Evolutionary conservation across 106 monocot species (phyloP), one percentile per base, ranked within the genome.

Genomic region (Platanthera zijinensis): DNA sequence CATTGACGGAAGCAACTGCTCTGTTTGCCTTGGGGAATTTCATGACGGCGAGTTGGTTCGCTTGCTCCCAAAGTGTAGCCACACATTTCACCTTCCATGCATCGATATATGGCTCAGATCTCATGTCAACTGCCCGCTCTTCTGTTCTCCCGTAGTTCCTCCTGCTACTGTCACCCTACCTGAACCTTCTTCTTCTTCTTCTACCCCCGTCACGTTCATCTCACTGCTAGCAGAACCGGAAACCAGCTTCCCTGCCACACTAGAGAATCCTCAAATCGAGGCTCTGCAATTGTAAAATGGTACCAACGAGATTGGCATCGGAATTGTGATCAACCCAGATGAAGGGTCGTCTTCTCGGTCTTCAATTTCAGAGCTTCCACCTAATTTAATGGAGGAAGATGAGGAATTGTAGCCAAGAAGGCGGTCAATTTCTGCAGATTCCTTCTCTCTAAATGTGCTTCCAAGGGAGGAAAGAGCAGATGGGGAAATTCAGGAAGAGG

Each of bases 31-130:
- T 11, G 83, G 87, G 25, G 96, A 96, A 80, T 96, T 96, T 74
- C 12, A 21, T 18, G 92, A 96, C 52, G 92, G 92, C 14, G 96
- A 96, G 77, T 52, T 78, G 39, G 82, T 96, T 30, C 79, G 90
- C 70, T 50, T 96, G 28, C 85, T 96, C 25, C 96, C 96, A 46
- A 85, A 87, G 78, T 96, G 96, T 19, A 77, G 79, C 32, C 92
- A 96, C 45, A 85, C 89, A 0, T 96, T 96, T 71, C 96, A 96
- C 70, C 57, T 86, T 11, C 22, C 85, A 19, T 96, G 96, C 75
- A 89, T 96, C 59, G 96, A 96, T 52, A 92, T 90, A 1, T 92
- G 96, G 92, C 87, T 96, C 18, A 67, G 87, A 15, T 84, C 90
- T 7, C 92, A 89, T 48, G 87, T 92, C 54, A 93, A 90, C 56